phyloP scores from a whole-genome alignment of 192 early-diverging fungal species.

The Backusella morwellensis region DNA sequence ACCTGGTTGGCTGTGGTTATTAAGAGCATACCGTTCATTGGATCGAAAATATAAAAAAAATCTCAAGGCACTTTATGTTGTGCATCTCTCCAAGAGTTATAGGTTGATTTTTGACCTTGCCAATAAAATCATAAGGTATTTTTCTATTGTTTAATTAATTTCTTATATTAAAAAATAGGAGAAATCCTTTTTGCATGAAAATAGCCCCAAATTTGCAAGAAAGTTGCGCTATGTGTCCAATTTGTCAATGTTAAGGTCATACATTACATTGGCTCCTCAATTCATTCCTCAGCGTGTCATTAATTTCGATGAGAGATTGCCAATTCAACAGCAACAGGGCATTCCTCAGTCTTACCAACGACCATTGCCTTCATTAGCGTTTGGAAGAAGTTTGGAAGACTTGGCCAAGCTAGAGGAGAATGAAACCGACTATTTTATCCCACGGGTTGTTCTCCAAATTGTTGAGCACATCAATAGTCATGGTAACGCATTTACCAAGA shows the following conservation, averaged over 20 bases:
- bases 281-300: constrained; percentile 70
- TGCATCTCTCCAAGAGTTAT: constrained; percentile 86
- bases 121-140: constrained; percentile 82
- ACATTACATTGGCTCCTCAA: constrained; percentile 73
- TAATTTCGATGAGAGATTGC: constrained; percentile 41
- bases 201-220: constrained; percentile 85
- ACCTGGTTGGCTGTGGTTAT: constrained; percentile 83
- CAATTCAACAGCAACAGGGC: not conserved
- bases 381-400: constrained; percentile 74
- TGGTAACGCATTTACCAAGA: constrained; percentile 40
- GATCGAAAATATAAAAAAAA: constrained; percentile 93
- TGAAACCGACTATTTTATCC: constrained; percentile 54
- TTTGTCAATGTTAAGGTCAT: constrained; percentile 60
- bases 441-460: constrained; percentile 70
- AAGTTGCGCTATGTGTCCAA: constrained; percentile 83
- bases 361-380: constrained; percentile 34
- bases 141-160: not conserved
- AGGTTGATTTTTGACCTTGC: constrained; percentile 82
- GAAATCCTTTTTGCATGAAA: not conserved
- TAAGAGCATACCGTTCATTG: constrained; percentile 78
- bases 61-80: constrained; percentile 87
- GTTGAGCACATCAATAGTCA: constrained; percentile 65
- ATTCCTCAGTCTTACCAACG: not conserved
- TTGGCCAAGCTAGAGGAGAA: constrained; percentile 30
- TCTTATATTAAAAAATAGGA: not conserved